Percentiles rank a stretch among this genome's conserved stretches.
These are phyloP conservation scores for Acacia crassicarpa DNA, from an alignment of 306 rosid species.

Conservation along the genomic window DNA sequence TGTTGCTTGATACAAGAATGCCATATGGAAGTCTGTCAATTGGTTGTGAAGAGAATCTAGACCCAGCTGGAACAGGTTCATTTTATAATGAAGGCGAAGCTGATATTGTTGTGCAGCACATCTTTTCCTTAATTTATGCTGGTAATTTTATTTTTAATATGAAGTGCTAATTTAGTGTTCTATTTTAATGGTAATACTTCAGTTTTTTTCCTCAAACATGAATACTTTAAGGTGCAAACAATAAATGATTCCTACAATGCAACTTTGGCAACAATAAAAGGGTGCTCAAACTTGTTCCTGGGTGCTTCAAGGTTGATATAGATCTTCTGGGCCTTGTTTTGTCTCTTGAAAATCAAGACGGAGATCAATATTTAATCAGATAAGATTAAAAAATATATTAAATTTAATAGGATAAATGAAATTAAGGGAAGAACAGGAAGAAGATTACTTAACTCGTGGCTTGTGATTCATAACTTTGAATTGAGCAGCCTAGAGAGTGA, in stretches of 20 bases:
- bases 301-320: neutral
- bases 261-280: neutral
- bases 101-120: constrained; percentile 75
- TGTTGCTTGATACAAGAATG: constrained; percentile 85
- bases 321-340: neutral
- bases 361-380: neutral
- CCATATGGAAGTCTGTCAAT: constrained; percentile 77
- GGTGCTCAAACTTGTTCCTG: neutral
- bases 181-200: neutral
- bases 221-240: neutral
- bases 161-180: neutral
- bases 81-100: constrained; percentile 85
- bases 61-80: constrained; percentile 87
- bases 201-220: neutral
- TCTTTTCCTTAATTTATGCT: constrained; percentile 63
- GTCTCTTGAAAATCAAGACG: neutral
- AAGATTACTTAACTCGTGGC: too few species aligned
- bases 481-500: too few species aligned
- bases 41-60: constrained; percentile 81
- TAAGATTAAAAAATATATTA: neutral
- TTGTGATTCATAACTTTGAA: too few species aligned
- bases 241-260: neutral
- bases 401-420: too few species aligned
- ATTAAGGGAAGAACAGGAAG: too few species aligned
- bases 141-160: constrained; percentile 43